phyloP scores from a whole-genome alignment of 805 yeast genomes.

The Barnettozyma botsteinii region DNA sequence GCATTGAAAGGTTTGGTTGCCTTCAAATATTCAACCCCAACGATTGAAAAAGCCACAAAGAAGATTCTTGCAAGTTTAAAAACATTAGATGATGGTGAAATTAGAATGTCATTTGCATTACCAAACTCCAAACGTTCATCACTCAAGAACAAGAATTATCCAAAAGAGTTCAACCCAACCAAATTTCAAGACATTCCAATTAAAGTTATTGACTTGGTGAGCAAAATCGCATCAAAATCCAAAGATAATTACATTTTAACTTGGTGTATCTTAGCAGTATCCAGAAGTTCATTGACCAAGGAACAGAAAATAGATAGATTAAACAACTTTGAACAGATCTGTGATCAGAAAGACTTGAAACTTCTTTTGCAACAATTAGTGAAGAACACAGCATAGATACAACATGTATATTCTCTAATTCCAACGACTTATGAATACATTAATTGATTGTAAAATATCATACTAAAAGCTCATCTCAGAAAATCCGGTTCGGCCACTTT shows the following conservation, averaged over 20 bases:
- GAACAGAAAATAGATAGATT: constrained; percentile 3
- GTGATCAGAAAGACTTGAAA: background rate
- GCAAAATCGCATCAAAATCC: constrained; percentile 8
- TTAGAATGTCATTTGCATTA: constrained; percentile 4
- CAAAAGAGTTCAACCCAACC: too few relatives aligned
- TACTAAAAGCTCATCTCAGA: background rate
- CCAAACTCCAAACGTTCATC: background rate
- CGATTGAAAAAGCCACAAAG: constrained; percentile 2
- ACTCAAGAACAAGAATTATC: background rate
- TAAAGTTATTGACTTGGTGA: constrained; percentile 9
- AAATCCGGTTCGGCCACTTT: background rate
- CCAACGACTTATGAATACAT: background rate
- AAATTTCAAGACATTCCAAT: constrained; percentile 10
- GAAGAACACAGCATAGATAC: too few relatives aligned
- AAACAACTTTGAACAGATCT: background rate
- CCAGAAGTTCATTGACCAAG: background rate
- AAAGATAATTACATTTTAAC: constrained; percentile 7
- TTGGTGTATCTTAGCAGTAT: constrained; percentile 12
- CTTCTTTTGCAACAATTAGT: background rate
- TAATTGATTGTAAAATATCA: background rate
- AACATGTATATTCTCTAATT: too few relatives aligned
- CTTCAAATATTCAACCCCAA: background rate
- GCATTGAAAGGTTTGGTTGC: constrained; percentile 8
- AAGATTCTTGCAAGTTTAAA: constrained; percentile 5
- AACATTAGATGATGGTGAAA: background rate